These are phyloP conservation scores for Tetrahymena malaccensis DNA, from an alignment of 73 alveolate species.

Conservation along the genomic window DNA sequence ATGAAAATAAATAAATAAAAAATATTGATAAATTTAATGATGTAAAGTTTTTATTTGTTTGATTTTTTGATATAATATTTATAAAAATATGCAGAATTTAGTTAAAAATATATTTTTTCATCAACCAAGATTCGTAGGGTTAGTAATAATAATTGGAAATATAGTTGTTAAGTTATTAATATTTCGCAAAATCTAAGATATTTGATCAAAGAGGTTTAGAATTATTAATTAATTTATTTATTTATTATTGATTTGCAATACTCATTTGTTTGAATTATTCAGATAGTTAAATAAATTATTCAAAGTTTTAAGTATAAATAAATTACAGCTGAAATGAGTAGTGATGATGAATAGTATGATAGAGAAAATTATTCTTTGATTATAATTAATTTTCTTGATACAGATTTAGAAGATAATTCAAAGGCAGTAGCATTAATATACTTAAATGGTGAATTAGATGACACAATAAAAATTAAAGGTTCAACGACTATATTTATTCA, in stretches of 20 bases:
- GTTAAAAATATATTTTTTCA: no score
- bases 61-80: no score
- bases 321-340: not conserved
- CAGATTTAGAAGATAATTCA: not conserved
- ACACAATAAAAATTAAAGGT: not conserved
- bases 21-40: not conserved
- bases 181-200: not conserved
- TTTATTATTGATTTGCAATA: not conserved
- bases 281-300: not conserved
- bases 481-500: not conserved
- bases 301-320: not conserved
- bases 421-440: not conserved
- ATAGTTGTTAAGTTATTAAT: not conserved
- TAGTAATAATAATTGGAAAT: not conserved
- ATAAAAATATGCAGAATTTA: not conserved
- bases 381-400: not conserved
- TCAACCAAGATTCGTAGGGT: not conserved
- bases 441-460: not conserved
- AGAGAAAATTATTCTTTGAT: not conserved
- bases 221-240: no score
- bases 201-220: no score
- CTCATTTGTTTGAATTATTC: not conserved
- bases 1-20: no score
- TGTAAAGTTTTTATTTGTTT: not conserved
- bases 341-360: not conserved